Conservation (phyloP, 1,139 yeast species). For the Zhuliangozyma blackwelliae region DNA sequence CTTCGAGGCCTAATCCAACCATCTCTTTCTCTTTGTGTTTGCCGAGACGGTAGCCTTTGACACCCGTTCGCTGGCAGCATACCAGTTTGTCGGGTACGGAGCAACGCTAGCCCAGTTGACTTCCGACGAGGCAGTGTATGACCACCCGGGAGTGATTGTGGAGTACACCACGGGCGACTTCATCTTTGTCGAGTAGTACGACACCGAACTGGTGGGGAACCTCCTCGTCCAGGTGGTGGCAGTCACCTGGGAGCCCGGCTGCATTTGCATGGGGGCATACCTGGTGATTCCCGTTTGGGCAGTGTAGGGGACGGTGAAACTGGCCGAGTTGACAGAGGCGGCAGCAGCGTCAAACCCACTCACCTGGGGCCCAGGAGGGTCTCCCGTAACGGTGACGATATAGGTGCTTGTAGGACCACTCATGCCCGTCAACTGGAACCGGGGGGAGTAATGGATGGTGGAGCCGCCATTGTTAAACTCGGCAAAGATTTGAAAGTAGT, state of each 20-base stretch:
- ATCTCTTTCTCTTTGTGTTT: constrained; percentile 32
- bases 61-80: constrained; percentile 39
- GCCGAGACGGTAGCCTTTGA: constrained; percentile 35
- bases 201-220: constrained; percentile 64
- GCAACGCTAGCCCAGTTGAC: constrained; percentile 68
- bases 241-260: constrained; percentile 71
- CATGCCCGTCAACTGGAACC: constrained; percentile 70
- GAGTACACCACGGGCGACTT: constrained; percentile 47
- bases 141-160: constrained; percentile 82
- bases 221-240: constrained; percentile 59
- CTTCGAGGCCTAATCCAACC: constrained; percentile 16
- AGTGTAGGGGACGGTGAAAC: constrained; percentile 56
- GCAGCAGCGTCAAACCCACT: constrained; percentile 20
- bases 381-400: constrained; percentile 26
- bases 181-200: constrained; percentile 44
- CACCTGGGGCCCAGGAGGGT: constrained; percentile 24
- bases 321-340: constrained; percentile 27
- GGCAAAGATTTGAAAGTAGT: constrained; percentile 62
- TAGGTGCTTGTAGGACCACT: constrained; percentile 47
- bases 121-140: constrained; percentile 60
- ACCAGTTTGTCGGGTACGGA: constrained; percentile 54
- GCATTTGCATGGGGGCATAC: constrained; percentile 89
- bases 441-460: constrained; percentile 67
- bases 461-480: constrained; percentile 38
- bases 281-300: constrained; percentile 69